Base-by-base conservation (phyloP, 2,329 filamentous ascomycete genomes). In the Parastagonospora avenae region DNA sequence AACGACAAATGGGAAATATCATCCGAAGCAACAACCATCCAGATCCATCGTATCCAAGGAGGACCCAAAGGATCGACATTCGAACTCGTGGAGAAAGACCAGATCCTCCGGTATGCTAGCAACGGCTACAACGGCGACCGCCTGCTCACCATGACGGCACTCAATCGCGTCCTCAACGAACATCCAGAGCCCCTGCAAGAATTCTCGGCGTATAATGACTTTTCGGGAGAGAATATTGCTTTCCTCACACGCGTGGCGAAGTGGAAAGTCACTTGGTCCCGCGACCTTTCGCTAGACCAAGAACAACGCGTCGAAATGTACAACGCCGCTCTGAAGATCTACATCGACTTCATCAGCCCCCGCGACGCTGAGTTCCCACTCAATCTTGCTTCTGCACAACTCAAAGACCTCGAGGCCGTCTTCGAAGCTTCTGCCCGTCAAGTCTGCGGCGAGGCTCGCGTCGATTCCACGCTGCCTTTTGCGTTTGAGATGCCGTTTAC, bases 181-280 rank as follows among this genome's bases (percentile, higher is more conserved):
- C 46, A 57, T 8, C 50, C 58, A 9, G 37, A 27, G 4, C 53
- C 55, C 1, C 53, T 61, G 1, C 55, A 57, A 32, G 51, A 56
- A 8, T 61, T 59, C 58, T 57, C 58, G 11, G 52, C 58, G 2
- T 42, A 48, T 28, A 39, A 35, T 27, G 55, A 61, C 33, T 61
- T 61, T 41, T 52, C 46, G 1, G 58, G 55, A 14, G 58, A 61
- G 30, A 59, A 61, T 36, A 59, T 61, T 28, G 53, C 51, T 2
- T 61, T 61, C 45, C 46, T 61, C 4, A 50, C 47, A 4, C 36
- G 40, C 4, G n/a, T 57, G 2, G 42, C 48, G 0, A 31, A 43
- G 14, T 59, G 50, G 52, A 56, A 57, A 39, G 19, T 15, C 7
- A n/a, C 9, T 2, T 48, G 38, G 30, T 15, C 24, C 4, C n/a